A percentile compares a stretch with the other conserved stretches of the same genome.
phyloP scores from a whole-genome alignment of 2,329 filamentous ascomycete species.

The Penicillium oxalicum region DNA sequence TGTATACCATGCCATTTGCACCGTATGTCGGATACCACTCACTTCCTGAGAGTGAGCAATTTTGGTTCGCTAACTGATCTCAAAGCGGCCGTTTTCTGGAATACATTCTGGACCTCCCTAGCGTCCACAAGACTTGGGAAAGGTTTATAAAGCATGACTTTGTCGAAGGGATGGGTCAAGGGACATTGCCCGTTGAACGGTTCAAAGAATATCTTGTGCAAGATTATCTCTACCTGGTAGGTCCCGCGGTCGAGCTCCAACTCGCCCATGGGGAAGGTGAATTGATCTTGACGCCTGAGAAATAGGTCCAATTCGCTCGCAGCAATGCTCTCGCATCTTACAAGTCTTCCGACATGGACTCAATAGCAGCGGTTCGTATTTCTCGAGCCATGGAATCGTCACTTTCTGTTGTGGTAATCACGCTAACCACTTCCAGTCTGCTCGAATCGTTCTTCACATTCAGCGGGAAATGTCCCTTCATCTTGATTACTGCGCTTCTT shows the following conservation, averaged over 20 bases:
- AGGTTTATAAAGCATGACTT: slow-evolving; percentile 77
- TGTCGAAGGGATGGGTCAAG: slow-evolving; percentile 68
- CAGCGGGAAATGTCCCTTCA: slow-evolving; percentile 75
- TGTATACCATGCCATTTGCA: slow-evolving; percentile 54
- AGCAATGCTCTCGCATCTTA: slow-evolving; percentile 81
- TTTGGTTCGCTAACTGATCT: slow-evolving; percentile 1
- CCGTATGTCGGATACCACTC: slow-evolving; percentile 37
- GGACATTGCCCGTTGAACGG: slow-evolving; percentile 64
- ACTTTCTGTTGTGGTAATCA: background rate
- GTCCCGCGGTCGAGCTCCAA: slow-evolving; percentile 15
- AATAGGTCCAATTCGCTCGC: slow-evolving; percentile 74
- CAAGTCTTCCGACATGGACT: slow-evolving; percentile 68
- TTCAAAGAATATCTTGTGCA: slow-evolving; percentile 90
- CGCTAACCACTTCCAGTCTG: slow-evolving; percentile 43
- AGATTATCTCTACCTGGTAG: slow-evolving; percentile 82
- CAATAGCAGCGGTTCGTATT: slow-evolving; percentile 62
- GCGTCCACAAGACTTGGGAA: slow-evolving; percentile 70
- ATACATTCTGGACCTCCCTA: slow-evolving; percentile 68
- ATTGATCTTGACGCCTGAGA: slow-evolving; percentile 3
- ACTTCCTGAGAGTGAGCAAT: background rate
- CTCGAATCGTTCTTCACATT: slow-evolving; percentile 69
- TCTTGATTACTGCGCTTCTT: slow-evolving; percentile 71
- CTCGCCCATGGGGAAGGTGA: background rate
- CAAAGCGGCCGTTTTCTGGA: slow-evolving; percentile 70
- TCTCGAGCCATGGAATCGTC: background rate